Evolutionary conservation across 192 early-diverging fungal genomes (phyloP), one percentile per base, ranked within the genome.

Genomic region (Coemansia sp.): DNA sequence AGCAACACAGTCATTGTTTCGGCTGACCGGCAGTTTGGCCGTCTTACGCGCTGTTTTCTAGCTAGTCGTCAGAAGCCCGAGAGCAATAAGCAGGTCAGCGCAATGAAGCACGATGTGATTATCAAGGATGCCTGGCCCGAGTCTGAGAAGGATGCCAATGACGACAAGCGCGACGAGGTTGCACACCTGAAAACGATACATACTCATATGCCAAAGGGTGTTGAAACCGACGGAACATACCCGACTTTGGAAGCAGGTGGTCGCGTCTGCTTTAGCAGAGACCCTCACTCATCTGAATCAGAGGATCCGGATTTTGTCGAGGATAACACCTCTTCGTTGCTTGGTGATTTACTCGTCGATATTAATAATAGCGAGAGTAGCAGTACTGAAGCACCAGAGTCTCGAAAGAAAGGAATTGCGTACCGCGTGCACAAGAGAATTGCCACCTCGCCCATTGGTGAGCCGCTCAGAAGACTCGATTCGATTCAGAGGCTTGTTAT

Each of bases 401-500:
- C 3, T 7, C 42, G 16, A 45, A 45, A 7, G 16, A 45, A 45
- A 2, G 42, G 42, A 5, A 45, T 45, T 14, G 11, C 42, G 8
- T 45, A 45, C 16, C 42, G 42, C 42, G 42, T 45, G 42, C 42
- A 45, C 42, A 45, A 45, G 42, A 45, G 42, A 11, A 45, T 45
- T 14, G 42, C 42, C 10, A 45, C 42, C 12, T 45, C 42, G 42
- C 42, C 42, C 42, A 45, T 45, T 14, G 42, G 42, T 7, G 42
- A 45, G 42, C 42, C 42, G 12, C 42, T 45, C 42, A 45, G 42
- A 45, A 45, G 42, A 45, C 42, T 45, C 42, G 42, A 14, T 2
- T 45, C 42, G 42, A 45, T 45, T 11, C 42, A 7, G 12, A 71
- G 68, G 58, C 40, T 78, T 12, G n/a, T n/a, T n/a, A n/a, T n/a